phyloP scores from a whole-genome alignment of 148 eudicot genomes.

The Camellia sinensis region DNA sequence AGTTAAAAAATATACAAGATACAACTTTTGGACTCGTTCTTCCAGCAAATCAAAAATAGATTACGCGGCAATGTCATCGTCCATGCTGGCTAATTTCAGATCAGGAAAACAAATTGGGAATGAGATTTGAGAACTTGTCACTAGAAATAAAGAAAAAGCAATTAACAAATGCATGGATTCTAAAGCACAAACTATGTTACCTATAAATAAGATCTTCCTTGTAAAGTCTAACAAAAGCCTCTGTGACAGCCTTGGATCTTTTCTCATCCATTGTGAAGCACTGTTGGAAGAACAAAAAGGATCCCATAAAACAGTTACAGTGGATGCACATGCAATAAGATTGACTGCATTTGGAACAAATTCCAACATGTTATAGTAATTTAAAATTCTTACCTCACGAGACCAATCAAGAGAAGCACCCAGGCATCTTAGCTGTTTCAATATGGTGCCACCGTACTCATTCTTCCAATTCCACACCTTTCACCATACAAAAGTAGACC shows the following conservation, averaged over 20 bases:
- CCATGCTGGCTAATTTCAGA: neutral
- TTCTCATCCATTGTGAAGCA: constrained; percentile 98
- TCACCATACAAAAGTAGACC: constrained; percentile 13
- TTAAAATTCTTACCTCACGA: constrained; percentile 61
- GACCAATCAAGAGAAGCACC: constrained; percentile 99
- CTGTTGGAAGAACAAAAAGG: constrained; percentile 30
- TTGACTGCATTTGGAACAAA: neutral
- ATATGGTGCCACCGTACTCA: constrained; percentile 82
- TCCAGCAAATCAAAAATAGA: neutral
- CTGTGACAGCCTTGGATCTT: constrained; percentile 83
- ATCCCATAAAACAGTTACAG: neutral
- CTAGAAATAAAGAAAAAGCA: neutral
- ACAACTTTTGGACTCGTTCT: neutral
- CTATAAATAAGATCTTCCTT: constrained; percentile 88
- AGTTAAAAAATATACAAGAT: no score
- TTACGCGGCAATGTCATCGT: neutral
- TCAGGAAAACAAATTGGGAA: neutral
- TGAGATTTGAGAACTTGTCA: neutral
- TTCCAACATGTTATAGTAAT: neutral
- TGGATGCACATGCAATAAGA: neutral
- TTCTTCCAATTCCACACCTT: constrained; percentile 97
- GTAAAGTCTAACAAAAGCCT: constrained; percentile 87
- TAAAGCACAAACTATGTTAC: constrained; percentile 29
- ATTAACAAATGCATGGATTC: neutral
- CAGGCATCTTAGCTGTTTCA: constrained; percentile 73